Base-by-base conservation (phyloP, 2,329 filamentous ascomycete genomes). In the Fusarium stilboides region DNA sequence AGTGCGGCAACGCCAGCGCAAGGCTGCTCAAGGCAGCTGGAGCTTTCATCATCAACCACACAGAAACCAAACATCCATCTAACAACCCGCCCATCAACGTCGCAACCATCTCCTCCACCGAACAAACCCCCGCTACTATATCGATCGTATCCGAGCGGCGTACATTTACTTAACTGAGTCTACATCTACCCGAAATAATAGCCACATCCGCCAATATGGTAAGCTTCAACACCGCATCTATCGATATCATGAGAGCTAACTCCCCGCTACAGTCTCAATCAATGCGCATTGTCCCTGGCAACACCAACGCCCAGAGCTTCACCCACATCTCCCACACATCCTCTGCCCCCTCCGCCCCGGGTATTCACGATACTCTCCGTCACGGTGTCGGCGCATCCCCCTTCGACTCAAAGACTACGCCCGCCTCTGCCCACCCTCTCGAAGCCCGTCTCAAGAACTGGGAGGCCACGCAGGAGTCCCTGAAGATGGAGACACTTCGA, bases 311-410 rank as follows among this genome's bases (percentile, higher is more conserved):
- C 75, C 88, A 85, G 73, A 86, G 88, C 78, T 91, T 88, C 82
- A 86, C 85, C 76, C 91, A 92, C 83, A 83, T 86, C 73, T 75
- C 86, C 60, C 80, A 86, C 77, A 87, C 86, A 70, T 86, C 87
- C 74, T 89, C 88, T 57, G 96, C 96, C 6, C 96, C 96, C 73
- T 98, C 95, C 1, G 95, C 94, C 17, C 94, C 94, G 0, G 95
- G 95, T 73, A 86, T 98, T 69, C 94, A 97, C 86, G 96, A 98
- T 85, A 94, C 92, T 19, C 92, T 99, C 74, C 94, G 96, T 77
- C 86, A 91, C 68, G 94, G 94, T 81, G 87, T 97, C 71, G 89
- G 89, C 73, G 90, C 89, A n/a, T 84, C 87, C 50, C 80, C 88
- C 70, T 78, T 81, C 71, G 81, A 86, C 61, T 78, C 82, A 55